Conservation (phyloP, 73 alveolate genomes). For the Symbiodinium natans region DNA sequence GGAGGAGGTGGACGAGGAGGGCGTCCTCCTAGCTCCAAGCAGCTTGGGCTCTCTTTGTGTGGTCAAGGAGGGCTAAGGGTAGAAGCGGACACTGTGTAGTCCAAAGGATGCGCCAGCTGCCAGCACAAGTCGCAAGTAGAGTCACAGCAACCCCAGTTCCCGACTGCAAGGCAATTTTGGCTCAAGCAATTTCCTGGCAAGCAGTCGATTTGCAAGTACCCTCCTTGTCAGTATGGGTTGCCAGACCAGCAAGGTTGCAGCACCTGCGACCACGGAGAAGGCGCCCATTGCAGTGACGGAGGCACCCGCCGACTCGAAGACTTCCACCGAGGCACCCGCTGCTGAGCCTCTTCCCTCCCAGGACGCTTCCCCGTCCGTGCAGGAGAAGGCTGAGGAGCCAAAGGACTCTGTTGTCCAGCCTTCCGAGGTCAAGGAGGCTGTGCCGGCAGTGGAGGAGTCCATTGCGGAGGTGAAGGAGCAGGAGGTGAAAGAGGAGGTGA, state of each 20-base stretch:
- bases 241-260: not conserved
- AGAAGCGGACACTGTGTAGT: no score
- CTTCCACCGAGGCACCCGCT: not conserved
- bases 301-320: not conserved
- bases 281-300: not conserved
- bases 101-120: not conserved
- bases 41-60: no score
- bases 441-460: not conserved
- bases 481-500: not conserved
- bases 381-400: no score
- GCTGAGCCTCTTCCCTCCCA: not conserved
- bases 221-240: not conserved
- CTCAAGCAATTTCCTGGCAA: not conserved
- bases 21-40: not conserved
- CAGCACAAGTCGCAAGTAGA: not conserved
- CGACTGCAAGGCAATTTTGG: no score
- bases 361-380: no score
- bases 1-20: constrained; percentile 65
- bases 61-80: no score
- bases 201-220: not conserved
- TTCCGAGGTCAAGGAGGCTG: no score
- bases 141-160: not conserved
- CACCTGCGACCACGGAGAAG: not conserved
- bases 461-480: not conserved
- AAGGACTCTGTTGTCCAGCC: no score